Percentiles rank a stretch among this genome's conserved stretches.
Evolutionary conservation across 2,329 filamentous ascomycete genomes (phyloP).

Genomic region (Phialophora tarda): DNA sequence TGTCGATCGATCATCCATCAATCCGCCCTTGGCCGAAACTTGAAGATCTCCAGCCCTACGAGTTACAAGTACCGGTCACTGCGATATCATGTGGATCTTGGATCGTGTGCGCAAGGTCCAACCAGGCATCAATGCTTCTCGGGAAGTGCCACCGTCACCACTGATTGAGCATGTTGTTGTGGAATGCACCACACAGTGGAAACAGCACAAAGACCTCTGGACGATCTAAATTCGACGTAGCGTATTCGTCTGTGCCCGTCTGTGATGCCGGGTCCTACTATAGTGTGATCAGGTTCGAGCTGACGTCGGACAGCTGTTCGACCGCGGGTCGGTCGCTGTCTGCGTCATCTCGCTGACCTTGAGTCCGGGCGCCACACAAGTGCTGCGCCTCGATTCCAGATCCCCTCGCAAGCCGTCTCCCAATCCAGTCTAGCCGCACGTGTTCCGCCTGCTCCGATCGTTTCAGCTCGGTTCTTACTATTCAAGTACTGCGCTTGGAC

Average conservation of each 20-base stretch:
- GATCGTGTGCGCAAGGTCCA: not conserved
- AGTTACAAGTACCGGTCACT: not conserved
- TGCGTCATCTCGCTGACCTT: not conserved
- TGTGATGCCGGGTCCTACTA: not conserved
- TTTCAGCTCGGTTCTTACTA: not conserved
- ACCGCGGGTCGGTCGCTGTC: too few relatives aligned
- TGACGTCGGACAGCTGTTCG: not conserved
- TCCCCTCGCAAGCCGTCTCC: not conserved
- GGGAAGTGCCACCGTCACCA: not conserved
- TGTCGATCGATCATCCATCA: not conserved
- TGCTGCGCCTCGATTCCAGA: constrained; percentile 7
- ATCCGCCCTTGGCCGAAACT: not conserved
- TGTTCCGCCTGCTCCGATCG: not conserved
- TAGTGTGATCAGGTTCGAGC: not conserved
- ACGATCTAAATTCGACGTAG: not conserved
- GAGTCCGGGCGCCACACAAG: not conserved
- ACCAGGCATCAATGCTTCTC: constrained; percentile 23
- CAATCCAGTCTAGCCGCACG: not conserved
- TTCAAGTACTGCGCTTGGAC: too few relatives aligned
- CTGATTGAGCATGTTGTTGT: not conserved
- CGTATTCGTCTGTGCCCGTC: too few relatives aligned
- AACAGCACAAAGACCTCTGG: not conserved
- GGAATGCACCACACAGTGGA: not conserved
- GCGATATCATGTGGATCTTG: constrained; percentile 3
- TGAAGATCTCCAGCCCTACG: not conserved